Evolutionary conservation across 805 yeast species (phyloP).

Genomic region (Yarrowia sp.): DNA sequence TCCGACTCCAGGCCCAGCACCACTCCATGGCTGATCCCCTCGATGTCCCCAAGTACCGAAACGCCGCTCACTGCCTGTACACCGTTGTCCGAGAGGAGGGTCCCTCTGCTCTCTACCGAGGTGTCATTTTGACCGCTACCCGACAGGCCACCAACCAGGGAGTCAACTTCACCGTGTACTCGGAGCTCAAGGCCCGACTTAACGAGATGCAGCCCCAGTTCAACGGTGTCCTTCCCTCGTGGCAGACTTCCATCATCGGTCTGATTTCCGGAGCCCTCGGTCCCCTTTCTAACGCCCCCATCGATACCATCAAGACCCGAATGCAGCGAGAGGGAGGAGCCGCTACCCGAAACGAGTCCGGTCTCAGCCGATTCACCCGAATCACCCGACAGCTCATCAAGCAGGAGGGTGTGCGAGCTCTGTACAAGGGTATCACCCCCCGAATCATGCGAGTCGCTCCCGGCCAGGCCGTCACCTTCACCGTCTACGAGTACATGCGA

Average conservation of each 20-base stretch:
- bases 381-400: conserved; percentile 77
- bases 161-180: conserved; percentile 94
- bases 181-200: conserved; percentile 71
- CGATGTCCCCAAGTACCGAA: conserved; percentile 78
- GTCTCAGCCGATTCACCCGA: conserved; percentile 72
- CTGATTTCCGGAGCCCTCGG: conserved; percentile 95
- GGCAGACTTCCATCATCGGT: conserved; percentile 93
- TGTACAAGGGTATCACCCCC: conserved; percentile 97
- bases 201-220: conserved; percentile 51
- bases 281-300: conserved; percentile 95
- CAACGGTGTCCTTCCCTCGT: conserved; percentile 72
- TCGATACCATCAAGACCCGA: conserved; percentile 95
- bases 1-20: conserved; percentile 92
- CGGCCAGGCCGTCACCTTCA: conserved; percentile 97
- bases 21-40: conserved; percentile 84
- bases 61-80: conserved; percentile 87
- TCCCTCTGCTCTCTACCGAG: conserved; percentile 80
- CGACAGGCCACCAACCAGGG: conserved; percentile 99
- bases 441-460: conserved; percentile 99
- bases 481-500: conserved; percentile 89
- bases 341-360: conserved; percentile 51
- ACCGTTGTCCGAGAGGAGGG: conserved; percentile 90
- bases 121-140: conserved; percentile 93
- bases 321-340: conserved; percentile 83
- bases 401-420: conserved; percentile 85